These are phyloP conservation scores for Naumovozyma baii DNA, from an alignment of 805 yeast species.

Conservation along the genomic window DNA sequence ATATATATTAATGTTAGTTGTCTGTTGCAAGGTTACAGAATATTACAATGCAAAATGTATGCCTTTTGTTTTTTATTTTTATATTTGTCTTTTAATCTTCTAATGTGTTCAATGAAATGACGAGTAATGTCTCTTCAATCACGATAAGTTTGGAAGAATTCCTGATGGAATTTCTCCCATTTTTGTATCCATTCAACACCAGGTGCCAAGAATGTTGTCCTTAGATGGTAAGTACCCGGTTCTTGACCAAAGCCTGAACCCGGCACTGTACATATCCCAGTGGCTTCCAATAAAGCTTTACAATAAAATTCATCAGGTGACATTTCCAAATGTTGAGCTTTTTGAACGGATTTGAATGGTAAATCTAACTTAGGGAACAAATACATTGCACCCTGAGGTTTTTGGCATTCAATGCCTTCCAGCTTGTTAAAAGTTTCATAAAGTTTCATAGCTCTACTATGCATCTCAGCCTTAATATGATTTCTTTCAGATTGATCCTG, in stretches of 20 bases:
- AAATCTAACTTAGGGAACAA: conserved; percentile 73
- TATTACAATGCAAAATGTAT: too few species aligned
- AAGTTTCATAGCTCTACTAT: conserved; percentile 51
- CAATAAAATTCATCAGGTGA: conserved; percentile 86
- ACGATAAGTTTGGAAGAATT: conserved; percentile 53
- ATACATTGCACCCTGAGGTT: conserved; percentile 97
- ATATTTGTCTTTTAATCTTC: too few species aligned
- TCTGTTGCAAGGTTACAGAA: too few species aligned
- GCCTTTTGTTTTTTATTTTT: too few species aligned
- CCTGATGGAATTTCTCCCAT: conserved; percentile 71
- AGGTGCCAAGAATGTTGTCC: conserved; percentile 96
- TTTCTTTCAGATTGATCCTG: conserved; percentile 53
- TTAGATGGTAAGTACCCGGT: conserved; percentile 79
- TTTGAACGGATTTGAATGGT: conserved; percentile 50
- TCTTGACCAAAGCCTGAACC: conserved; percentile 96
- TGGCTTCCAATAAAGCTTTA: conserved; percentile 64
- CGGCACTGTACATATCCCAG: conserved; percentile 97
- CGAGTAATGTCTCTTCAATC: conserved; percentile 13
- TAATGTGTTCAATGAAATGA: too few species aligned
- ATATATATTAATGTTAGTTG: too few species aligned
- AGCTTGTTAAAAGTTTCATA: conserved; percentile 62
- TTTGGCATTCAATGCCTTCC: conserved; percentile 78
- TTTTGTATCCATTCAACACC: conserved; percentile 78
- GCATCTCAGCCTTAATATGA: conserved; percentile 52
- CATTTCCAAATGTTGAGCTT: conserved; percentile 47